Evolutionary conservation across 768 basidiomycete genomes (phyloP).

Genomic region (Cyclocybe aegerita): DNA sequence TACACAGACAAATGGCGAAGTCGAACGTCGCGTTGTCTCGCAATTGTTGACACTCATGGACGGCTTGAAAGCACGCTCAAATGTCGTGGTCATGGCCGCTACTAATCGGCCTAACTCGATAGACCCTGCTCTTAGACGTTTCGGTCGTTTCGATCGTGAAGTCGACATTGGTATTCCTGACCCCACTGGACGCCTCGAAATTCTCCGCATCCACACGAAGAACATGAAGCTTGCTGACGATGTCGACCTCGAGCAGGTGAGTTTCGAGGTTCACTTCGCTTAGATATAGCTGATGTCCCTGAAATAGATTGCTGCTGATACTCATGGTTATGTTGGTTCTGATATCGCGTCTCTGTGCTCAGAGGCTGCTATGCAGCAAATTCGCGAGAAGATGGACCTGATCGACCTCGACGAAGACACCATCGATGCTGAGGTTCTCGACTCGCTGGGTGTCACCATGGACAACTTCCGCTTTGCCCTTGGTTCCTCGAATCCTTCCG

Average conservation of each 20-base stretch:
- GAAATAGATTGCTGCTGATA: conserved; percentile 91
- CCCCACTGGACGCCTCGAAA: conserved; percentile 97
- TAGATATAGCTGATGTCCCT: background rate
- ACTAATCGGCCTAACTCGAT: conserved; percentile 99
- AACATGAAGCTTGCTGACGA: conserved; percentile 99
- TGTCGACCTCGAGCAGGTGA: conserved; percentile 93
- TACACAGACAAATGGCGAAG: conserved; percentile 93
- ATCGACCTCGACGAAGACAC: conserved; percentile 97
- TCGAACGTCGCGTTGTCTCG: conserved; percentile 98
- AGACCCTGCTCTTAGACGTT: conserved; percentile 96
- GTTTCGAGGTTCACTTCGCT: conserved; percentile 1
- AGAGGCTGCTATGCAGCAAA: conserved; percentile 99
- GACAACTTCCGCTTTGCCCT: conserved; percentile 99
- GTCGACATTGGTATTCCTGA: conserved; percentile 99
- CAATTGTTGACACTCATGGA: conserved; percentile 99
- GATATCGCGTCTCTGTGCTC: conserved; percentile 97
- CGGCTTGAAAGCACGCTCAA: conserved; percentile 96
- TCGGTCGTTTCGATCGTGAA: conserved; percentile 99
- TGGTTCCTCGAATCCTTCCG: conserved; percentile 96
- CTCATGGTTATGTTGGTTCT: conserved; percentile 98
- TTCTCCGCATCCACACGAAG: conserved; percentile 99
- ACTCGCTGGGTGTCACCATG: conserved; percentile 99
- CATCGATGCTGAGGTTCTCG: conserved; percentile 98
- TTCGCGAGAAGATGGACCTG: conserved; percentile 99
- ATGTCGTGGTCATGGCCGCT: conserved; percentile 99